phyloP scores from a whole-genome alignment of 176 grass and related monocot species.

The Cenchrus americanus region DNA sequence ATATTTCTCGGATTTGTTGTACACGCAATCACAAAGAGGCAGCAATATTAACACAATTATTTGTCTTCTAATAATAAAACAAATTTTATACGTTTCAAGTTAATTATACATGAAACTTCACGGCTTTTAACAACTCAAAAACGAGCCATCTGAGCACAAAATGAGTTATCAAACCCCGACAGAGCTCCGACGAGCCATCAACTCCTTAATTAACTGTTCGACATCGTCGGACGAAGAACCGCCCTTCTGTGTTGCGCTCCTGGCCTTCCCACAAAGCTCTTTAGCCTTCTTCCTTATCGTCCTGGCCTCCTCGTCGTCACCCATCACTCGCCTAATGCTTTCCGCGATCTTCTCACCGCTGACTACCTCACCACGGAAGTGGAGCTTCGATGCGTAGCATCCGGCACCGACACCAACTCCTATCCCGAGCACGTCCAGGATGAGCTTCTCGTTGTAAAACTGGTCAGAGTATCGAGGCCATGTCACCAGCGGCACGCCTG shows the following conservation, averaged over 20 bases:
- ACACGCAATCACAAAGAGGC: neutral
- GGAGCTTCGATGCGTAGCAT: conserved; percentile 3
- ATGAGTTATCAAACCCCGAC: neutral
- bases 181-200: neutral
- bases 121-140: too few species aligned
- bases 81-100: too few species aligned
- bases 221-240: conserved; percentile 35
- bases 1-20: neutral
- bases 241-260: conserved; percentile 28
- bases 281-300: neutral
- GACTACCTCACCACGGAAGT: conserved; percentile 9
- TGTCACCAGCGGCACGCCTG: conserved; percentile 48
- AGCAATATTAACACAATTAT: too few species aligned
- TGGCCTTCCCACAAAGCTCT: conserved; percentile 33
- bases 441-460: conserved; percentile 54
- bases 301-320: neutral
- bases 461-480: conserved; percentile 54
- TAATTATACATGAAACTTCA: neutral
- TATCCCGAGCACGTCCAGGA: conserved; percentile 38
- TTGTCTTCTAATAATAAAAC: too few species aligned
- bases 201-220: conserved; percentile 32
- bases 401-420: conserved; percentile 32
- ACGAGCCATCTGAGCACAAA: neutral
- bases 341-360: conserved; percentile 20
- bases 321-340: conserved; percentile 30